Percentiles rank a stretch among this genome's conserved stretches.
phyloP scores from a whole-genome alignment of 768 basidiomycete genomes.

The Erythrobasidium yunnanense region DNA sequence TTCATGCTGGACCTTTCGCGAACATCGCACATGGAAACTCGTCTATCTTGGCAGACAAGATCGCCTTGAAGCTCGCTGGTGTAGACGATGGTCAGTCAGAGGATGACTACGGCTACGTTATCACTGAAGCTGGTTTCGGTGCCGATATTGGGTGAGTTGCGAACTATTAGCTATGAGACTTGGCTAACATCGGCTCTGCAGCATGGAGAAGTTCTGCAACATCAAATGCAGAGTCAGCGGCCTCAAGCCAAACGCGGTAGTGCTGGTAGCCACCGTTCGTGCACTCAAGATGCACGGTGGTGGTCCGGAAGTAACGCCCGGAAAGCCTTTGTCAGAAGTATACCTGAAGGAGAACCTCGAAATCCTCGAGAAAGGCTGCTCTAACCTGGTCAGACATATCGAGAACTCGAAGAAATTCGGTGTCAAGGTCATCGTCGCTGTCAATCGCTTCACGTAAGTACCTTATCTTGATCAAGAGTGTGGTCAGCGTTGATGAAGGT shows the following conservation, averaged over 20 bases:
- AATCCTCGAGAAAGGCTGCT: constrained; percentile 77
- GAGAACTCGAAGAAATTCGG: constrained; percentile 91
- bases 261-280: constrained; percentile 93
- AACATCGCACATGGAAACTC: constrained; percentile 98
- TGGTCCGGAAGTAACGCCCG: constrained; percentile 89
- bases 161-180: neutral
- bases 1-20: constrained; percentile 96
- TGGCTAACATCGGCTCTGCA: neutral
- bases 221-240: constrained; percentile 95
- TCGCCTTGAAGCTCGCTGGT: constrained; percentile 92
- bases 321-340: constrained; percentile 81
- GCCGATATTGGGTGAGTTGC: constrained; percentile 73
- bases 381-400: constrained; percentile 86
- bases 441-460: constrained; percentile 86
- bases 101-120: constrained; percentile 78
- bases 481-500: neutral
- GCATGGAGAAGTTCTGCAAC: constrained; percentile 99
- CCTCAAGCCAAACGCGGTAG: constrained; percentile 79
- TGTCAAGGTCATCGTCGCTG: constrained; percentile 85
- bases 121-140: constrained; percentile 97
- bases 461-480: neutral
- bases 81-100: constrained; percentile 78
- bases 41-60: constrained; percentile 91
- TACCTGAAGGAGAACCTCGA: constrained; percentile 89
- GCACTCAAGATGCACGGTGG: constrained; percentile 99